These are phyloP conservation scores for Phytopythium delawarense DNA, from an alignment of 352 stramenopile species.

Conservation along the genomic window DNA sequence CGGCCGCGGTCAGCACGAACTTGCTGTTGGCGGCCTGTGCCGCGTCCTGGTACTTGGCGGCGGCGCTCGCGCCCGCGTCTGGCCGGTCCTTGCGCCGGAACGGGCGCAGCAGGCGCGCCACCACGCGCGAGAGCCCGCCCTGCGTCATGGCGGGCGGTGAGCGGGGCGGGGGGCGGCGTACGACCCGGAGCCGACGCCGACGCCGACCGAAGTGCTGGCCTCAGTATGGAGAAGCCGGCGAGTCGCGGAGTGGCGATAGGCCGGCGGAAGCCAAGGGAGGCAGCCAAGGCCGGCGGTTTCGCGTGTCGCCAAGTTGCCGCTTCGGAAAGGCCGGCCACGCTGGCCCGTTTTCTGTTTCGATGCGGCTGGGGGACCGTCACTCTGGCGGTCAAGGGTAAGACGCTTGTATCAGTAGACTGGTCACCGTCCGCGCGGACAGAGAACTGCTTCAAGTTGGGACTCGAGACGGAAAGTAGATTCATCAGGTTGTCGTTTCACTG, in stretches of 20 bases:
- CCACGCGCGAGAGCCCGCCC: conserved; percentile 30
- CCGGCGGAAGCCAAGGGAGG: background rate
- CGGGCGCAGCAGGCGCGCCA: conserved; percentile 31
- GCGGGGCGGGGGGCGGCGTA: too few relatives aligned
- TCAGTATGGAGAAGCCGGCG: background rate
- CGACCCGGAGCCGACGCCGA: too few relatives aligned
- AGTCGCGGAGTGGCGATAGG: conserved; percentile 1
- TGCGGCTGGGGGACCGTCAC: background rate
- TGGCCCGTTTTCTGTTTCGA: background rate
- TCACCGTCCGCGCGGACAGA: background rate
- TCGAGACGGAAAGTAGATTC: background rate
- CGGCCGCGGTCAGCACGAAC: conserved; percentile 4
- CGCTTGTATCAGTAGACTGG: background rate
- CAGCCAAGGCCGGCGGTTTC: background rate
- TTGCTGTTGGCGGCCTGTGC: conserved; percentile 2
- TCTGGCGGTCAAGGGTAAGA: background rate
- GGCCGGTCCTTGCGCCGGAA: conserved; percentile 28
- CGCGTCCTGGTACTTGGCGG: background rate
- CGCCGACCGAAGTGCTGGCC: too few relatives aligned
- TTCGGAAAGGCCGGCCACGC: background rate
- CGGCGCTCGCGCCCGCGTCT: conserved; percentile 2
- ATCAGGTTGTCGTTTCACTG: background rate
- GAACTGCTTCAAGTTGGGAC: background rate
- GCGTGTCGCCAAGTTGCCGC: background rate
- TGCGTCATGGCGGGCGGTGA: conserved; percentile 14